Evolutionary conservation across 2,329 filamentous ascomycete species (phyloP).

Genomic region (Ascochyta fabae): DNA sequence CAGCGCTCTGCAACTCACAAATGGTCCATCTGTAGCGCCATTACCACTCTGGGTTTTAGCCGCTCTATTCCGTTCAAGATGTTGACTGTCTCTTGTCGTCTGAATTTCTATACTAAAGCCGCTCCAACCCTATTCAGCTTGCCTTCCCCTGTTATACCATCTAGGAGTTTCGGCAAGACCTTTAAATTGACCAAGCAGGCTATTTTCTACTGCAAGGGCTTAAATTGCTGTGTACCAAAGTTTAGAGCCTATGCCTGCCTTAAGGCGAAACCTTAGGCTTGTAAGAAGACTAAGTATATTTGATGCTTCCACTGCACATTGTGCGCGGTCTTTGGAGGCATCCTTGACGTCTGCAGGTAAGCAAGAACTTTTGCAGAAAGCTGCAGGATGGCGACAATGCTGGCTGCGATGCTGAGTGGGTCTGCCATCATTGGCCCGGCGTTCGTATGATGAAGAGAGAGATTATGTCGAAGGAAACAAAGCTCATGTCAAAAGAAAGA

Average conservation of each 20-base stretch:
- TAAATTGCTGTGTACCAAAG: slow-evolving; percentile 31
- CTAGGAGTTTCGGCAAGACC: no score
- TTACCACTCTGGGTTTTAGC: slow-evolving; percentile 24
- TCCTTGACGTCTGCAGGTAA: slow-evolving; percentile 11
- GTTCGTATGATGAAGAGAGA: no score
- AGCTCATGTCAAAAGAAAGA: no score
- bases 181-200: slow-evolving; percentile 13
- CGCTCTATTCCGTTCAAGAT: slow-evolving; percentile 28
- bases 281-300: slow-evolving; percentile 11
- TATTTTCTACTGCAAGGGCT: slow-evolving; percentile 25
- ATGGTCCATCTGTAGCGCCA: slow-evolving; percentile 32
- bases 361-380: slow-evolving; percentile 8
- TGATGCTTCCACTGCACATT: slow-evolving; percentile 2
- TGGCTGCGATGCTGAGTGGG: slow-evolving; percentile 16
- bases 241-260: neutral
- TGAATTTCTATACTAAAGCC: slow-evolving; percentile 22
- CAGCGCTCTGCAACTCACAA: slow-evolving; percentile 13
- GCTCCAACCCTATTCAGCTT: slow-evolving; percentile 8
- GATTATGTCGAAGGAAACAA: no score
- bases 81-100: slow-evolving; percentile 23
- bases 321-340: slow-evolving; percentile 8
- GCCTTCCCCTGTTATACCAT: no score
- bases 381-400: slow-evolving; percentile 18
- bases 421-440: neutral
- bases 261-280: neutral